A percentile compares a stretch with the other conserved stretches of the same genome.
Evolutionary conservation across 352 stramenopile genomes (phyloP).

Genomic region (Aphanomyces invadans): DNA sequence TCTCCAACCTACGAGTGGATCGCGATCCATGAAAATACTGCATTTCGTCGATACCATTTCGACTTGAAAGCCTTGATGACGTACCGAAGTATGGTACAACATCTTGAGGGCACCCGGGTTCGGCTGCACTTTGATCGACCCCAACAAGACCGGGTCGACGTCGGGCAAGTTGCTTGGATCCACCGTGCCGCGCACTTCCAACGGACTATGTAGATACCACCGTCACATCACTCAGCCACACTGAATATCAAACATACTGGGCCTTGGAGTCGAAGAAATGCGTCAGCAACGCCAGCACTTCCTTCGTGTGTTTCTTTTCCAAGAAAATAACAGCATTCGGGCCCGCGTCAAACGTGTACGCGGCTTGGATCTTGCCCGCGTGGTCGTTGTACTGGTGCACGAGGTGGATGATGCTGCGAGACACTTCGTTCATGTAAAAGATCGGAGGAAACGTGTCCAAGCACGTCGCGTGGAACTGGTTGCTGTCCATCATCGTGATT

Average conservation of each 20-base stretch:
- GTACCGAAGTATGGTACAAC: conserved; percentile 24
- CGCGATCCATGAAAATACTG: neutral
- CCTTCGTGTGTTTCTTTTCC: conserved; percentile 56
- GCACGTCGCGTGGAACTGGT: conserved; percentile 98
- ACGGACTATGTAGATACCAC: neutral
- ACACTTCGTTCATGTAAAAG: conserved; percentile 97
- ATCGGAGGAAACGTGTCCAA: conserved; percentile 97
- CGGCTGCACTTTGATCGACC: conserved; percentile 2
- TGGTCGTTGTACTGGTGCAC: conserved; percentile 93
- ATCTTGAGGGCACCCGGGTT: conserved; percentile 24
- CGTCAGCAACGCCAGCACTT: conserved; percentile 51
- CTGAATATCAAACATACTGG: neutral
- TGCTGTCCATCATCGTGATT: conserved; percentile 97
- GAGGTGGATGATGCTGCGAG: conserved; percentile 64
- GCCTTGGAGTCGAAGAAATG: conserved; percentile 34
- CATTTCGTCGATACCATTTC: too few relatives aligned
- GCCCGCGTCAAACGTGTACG: conserved; percentile 99
- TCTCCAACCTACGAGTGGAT: conserved; percentile 9
- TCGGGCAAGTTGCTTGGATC: neutral
- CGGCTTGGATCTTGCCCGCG: conserved; percentile 62
- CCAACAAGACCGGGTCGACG: neutral
- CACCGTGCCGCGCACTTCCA: conserved; percentile 19
- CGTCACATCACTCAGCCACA: too few relatives aligned
- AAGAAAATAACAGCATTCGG: conserved; percentile 95
- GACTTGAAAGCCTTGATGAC: neutral